Conservation (phyloP, 176 grass and related monocot genomes). For the Saccharum spontaneum region DNA sequence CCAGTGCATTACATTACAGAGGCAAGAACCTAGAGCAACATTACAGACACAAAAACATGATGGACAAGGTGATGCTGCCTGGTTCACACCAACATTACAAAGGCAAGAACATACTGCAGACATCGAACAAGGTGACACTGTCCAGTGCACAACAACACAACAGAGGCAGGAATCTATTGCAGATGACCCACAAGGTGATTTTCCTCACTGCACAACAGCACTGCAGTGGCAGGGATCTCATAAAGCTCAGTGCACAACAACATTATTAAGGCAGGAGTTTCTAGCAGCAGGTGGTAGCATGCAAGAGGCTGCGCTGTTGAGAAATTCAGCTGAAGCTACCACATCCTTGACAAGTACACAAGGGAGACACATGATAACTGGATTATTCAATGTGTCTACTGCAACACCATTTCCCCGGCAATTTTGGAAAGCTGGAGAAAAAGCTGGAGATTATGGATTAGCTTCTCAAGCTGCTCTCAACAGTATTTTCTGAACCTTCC, state of each 20-base stretch:
- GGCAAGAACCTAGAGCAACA: not conserved
- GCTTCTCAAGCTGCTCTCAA: constrained; percentile 26
- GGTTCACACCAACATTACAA: not conserved
- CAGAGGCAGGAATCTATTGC: not conserved
- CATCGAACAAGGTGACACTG: not conserved
- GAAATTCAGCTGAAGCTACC: constrained; percentile 11
- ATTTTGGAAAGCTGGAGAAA: constrained; percentile 66
- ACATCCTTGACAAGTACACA: constrained; percentile 9
- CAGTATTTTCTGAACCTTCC: constrained; percentile 17
- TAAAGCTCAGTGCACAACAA: constrained; percentile 5
- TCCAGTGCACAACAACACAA: not conserved
- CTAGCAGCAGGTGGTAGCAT: not conserved
- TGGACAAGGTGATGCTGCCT: not conserved
- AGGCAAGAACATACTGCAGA: not conserved
- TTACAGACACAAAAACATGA: not conserved
- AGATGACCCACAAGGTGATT: not conserved
- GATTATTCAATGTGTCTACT: not conserved
- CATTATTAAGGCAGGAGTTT: not conserved
- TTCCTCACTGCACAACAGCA: not conserved
- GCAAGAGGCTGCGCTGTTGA: not conserved
- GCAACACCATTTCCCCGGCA: constrained; percentile 27
- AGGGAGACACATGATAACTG: constrained; percentile 1
- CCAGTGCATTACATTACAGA: no score
- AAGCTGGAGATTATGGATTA: constrained; percentile 21
- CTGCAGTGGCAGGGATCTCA: not conserved